Conservation (phyloP, 805 yeast species). For the Kazachstania bromeliacearum region DNA sequence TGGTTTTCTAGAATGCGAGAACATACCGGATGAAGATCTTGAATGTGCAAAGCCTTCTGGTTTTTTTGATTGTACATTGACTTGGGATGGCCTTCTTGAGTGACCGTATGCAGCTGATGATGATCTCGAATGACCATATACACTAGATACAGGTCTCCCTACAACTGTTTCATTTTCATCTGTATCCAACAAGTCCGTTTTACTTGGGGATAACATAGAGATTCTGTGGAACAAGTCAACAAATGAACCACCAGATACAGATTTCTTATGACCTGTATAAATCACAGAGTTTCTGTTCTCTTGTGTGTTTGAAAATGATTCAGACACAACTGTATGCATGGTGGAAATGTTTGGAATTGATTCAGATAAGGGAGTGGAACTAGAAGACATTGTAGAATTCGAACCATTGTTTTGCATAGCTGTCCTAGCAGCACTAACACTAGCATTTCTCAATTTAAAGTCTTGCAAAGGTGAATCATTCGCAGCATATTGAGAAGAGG, state of each 20-base stretch:
- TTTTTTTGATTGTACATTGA: not conserved
- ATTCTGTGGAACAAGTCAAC: constrained; percentile 29
- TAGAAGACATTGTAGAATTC: constrained; percentile 1
- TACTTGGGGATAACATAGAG: constrained; percentile 19
- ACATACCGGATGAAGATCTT: constrained; percentile 14
- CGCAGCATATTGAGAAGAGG: not conserved
- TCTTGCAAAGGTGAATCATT: not conserved
- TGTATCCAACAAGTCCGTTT: constrained; percentile 1
- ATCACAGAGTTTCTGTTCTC: constrained; percentile 5
- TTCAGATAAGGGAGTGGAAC: not conserved
- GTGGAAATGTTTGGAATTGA: not conserved
- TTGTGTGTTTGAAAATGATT: not conserved
- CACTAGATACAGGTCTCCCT: constrained; percentile 3
- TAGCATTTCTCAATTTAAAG: not conserved
- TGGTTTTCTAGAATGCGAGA: constrained; percentile 3
- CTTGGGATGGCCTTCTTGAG: constrained; percentile 4
- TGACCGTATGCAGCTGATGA: constrained; percentile 10
- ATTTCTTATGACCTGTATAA: constrained; percentile 17
- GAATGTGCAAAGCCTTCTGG: constrained; percentile 17
- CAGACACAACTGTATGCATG: not conserved
- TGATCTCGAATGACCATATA: constrained; percentile 15
- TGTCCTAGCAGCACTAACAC: not conserved
- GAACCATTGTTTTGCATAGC: not conserved
- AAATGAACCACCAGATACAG: constrained; percentile 28
- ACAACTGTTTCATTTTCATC: constrained; percentile 1